Evolutionary conservation across 1,139 yeast species (phyloP), one percentile per base, ranked within the genome.

Genomic region (Suhomyces kunorum): DNA sequence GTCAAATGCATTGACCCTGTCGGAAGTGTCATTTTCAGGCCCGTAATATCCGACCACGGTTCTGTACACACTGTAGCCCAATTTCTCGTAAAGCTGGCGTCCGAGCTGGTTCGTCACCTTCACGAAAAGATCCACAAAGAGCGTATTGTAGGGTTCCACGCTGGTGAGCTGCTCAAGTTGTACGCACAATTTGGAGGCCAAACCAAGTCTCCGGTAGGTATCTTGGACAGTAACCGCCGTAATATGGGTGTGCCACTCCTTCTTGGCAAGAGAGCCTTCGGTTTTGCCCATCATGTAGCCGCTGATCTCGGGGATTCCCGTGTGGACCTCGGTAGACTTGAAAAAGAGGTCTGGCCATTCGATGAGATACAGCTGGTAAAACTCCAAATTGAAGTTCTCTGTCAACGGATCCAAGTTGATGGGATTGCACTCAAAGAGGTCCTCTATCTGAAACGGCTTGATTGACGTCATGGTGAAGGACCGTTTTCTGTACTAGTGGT

Each of bases 211-310:
- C 44, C 99, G 70, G 56, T 85, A 90, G 39, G 81, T 82, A 18
- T 87, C 83, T 46, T 85, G 85, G 1, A 94, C 85, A 0, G 98
- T 89, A 3, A 94, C 96, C 0, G 98, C 98, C 0, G 98, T 89
- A 42, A 94, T 89, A 61, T 94, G 99, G 0, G 96, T 81, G 57
- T 94, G 99, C 96, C 97, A 92, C 49, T 89, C 95, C 40, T 75
- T 78, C 13, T 75, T 79, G 16, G 70, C 66, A 28, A 71, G 47
- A 40, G 64, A 55, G 1, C 98, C 98, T 61, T 94, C 98, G 3
- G 95, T 83, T 62, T 94, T 94, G n/a, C 95, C 98, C 80, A 94
- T 82, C 95, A 94, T 83, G 55, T 85, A 85, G 0, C 92, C 94
- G 34, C 83, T 78, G 15, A 78, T 70, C 33, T 66, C 67, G 22